Evolutionary conservation across 495 filamentous ascomycete species (phyloP).

Genomic region (Sporormia fimetaria): DNA sequence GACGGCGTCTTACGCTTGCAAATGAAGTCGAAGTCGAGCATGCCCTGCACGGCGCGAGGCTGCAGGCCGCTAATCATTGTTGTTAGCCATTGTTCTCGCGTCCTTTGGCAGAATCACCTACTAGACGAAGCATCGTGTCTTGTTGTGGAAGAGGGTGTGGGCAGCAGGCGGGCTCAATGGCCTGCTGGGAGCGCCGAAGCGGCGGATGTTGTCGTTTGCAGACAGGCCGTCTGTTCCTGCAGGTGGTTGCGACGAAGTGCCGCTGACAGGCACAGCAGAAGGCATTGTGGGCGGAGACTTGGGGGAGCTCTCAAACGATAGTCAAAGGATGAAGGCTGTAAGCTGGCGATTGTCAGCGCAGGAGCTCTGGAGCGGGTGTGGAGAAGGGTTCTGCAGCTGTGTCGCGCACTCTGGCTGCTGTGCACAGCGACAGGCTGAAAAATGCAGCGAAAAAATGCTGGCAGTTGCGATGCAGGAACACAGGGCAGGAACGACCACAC

Average conservation of each 20-base stretch:
- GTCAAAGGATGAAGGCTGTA: no score
- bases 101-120: conserved; percentile 35
- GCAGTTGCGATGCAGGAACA: neutral
- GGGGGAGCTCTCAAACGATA: no score
- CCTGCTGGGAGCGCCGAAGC: conserved; percentile 86
- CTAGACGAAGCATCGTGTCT: conserved; percentile 99
- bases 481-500: conserved; percentile 8
- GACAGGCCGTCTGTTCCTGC: conserved; percentile 39
- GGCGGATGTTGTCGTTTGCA: conserved; percentile 97
- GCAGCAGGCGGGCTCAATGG: conserved; percentile 72
- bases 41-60: conserved; percentile 95
- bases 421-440: neutral
- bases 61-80: conserved; percentile 60
- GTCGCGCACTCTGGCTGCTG: neutral
- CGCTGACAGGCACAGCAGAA: conserved; percentile 26
- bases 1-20: conserved; percentile 96
- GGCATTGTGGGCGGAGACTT: conserved; percentile 34
- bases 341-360: neutral
- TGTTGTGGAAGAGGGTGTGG: conserved; percentile 91
- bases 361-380: conserved; percentile 2
- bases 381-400: no score
- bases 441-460: neutral
- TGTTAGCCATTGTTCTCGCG: conserved; percentile 13
- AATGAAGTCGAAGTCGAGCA: conserved; percentile 99
- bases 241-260: conserved; percentile 13